Conservation (phyloP, 202 grass and related monocot species). For the Panicum hallii region DNA sequence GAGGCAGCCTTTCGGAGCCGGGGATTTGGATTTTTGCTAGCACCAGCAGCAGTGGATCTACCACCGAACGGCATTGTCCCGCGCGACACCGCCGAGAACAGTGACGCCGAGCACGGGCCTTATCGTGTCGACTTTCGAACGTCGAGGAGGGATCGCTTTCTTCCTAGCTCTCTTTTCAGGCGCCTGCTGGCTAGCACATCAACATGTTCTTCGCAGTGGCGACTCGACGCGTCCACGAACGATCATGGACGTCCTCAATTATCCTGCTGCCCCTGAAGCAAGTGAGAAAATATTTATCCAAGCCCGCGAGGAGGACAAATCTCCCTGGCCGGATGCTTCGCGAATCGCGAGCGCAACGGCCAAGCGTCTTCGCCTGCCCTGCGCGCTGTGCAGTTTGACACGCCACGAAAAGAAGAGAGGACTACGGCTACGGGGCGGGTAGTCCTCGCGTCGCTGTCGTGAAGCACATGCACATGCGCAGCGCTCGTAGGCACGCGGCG, state of each 20-base stretch:
- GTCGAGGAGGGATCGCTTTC: background rate
- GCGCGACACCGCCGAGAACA: background rate
- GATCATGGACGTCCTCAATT: background rate
- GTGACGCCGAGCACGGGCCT: background rate
- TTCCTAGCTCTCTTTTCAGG: background rate
- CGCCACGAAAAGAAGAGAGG: background rate
- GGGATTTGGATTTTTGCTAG: background rate
- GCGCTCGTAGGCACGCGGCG: background rate
- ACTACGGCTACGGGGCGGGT: background rate
- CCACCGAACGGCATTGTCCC: background rate
- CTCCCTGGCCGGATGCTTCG: background rate
- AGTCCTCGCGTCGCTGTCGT: constrained; percentile 18
- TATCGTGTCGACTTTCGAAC: constrained; percentile 9
- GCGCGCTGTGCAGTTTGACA: constrained; percentile 29
- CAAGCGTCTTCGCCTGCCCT: background rate
- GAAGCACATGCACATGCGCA: constrained; percentile 27
- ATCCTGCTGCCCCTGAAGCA: background rate
- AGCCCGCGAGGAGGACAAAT: background rate
- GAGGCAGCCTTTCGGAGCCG: background rate
- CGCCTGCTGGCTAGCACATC: background rate
- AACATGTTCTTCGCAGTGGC: background rate
- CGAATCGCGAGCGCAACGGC: background rate
- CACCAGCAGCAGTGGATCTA: background rate
- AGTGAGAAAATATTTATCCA: constrained; percentile 30
- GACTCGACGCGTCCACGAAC: background rate